Evolutionary conservation across 179 eudicot species (phyloP), one percentile per base, ranked within the genome.

Genomic region (Vitellaria paradoxa): DNA sequence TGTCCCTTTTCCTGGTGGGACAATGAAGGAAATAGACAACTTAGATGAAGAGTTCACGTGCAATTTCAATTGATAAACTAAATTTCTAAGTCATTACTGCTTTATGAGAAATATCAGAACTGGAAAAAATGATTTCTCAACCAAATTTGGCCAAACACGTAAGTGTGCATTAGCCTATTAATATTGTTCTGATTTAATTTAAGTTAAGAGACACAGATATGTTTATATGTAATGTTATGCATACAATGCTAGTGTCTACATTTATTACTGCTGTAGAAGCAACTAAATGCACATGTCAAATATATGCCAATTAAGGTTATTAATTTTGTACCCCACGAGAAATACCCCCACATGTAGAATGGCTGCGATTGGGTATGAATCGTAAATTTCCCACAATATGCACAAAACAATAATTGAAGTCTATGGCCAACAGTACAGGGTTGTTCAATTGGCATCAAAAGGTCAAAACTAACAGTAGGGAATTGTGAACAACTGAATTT

Each of bases 1-100:
- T 83, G 84, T 81, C 98, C 98, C 83, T 92, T 90, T 68, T 90
- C 98, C 94, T 92, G 89, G 24, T 85, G 23, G 42, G 59, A 74
- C 46, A 59, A 70, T 47, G 76, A 76, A 12, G 52, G 68, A 72
- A 30, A 79, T 40, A 47, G 46, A 56, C 50, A 17, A 68, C 24
- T 20, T 37, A 57, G 4, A 64, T 1, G 66, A n/a, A 68, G 3
- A 26, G 11, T n/a, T 73, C 9, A 15, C n/a, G 17, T 26, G 5
- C 10, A 21, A 11, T 73, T 65, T 37, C 53, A 52, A 56, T 20
- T 6, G 50, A 53, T 56, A 53, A 30, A 18, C 53, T 49, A 37
- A 75, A 66, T 66, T 23, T 66, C 52, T 30, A 15, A 45, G 70
- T 63, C 42, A 65, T 57, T 1, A 49, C n/a, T 63, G 72, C 40